phyloP scores from a whole-genome alignment of 2,329 filamentous ascomycete species.

The Penicillium brevicompactum region DNA sequence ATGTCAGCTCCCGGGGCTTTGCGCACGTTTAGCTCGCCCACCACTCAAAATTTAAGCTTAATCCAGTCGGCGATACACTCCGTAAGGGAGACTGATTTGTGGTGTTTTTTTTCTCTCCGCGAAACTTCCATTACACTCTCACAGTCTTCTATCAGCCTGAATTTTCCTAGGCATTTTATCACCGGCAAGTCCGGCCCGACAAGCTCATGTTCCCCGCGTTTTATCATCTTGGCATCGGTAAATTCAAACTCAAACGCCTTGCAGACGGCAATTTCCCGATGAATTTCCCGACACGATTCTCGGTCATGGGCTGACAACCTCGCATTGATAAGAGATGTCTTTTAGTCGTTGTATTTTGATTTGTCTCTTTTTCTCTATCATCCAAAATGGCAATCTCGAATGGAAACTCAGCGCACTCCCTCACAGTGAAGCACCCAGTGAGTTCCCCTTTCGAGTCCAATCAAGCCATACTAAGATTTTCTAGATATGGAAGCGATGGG shows the following conservation, averaged over 20 bases:
- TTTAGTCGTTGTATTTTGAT: neutral
- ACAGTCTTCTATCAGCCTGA: neutral
- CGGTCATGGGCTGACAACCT: neutral
- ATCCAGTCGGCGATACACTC: neutral
- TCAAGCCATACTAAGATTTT: neutral
- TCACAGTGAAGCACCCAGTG: constrained; percentile 6
- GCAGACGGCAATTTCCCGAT: constrained; percentile 10
- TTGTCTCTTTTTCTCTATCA: neutral
- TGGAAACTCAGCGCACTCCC: neutral
- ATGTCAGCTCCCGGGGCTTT: neutral
- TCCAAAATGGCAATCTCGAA: constrained; percentile 10
- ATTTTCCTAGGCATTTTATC: neutral
- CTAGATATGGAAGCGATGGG: constrained; percentile 16
- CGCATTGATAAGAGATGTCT: constrained; percentile 6
- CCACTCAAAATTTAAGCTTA: neutral
- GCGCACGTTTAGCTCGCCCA: neutral
- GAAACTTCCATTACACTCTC: neutral
- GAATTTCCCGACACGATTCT: constrained; percentile 8
- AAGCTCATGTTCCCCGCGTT: constrained; percentile 12
- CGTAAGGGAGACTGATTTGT: too few species aligned
- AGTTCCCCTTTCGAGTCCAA: neutral
- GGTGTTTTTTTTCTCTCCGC: neutral
- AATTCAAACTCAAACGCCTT: neutral
- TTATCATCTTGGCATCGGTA: constrained; percentile 16
- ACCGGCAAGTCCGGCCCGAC: neutral